Evolutionary conservation across 768 basidiomycete genomes (phyloP), one percentile per base, ranked within the genome.

Genomic region (Leccinellum albellum): DNA sequence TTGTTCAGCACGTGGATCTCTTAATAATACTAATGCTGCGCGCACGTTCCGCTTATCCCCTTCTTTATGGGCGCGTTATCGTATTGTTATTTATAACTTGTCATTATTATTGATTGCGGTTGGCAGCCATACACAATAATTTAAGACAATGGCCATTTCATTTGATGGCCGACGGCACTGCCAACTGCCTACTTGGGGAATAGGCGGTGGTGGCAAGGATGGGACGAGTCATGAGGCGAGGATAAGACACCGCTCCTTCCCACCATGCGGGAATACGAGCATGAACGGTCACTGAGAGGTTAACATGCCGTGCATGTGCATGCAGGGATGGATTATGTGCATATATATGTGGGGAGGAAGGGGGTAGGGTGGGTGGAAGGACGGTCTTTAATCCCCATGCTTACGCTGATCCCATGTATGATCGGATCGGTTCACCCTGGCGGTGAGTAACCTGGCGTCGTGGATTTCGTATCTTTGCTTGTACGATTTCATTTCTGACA

Each of bases 1-100:
- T 87, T 48, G 85, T 81, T 17, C 84, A 84, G 61, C 87, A 83
- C 60, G 85, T 26, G 58, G 85, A 57, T 69, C 73, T 21, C 65
- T 85, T 31, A 83, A 87, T 66, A 86, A 89, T 64, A 75, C 73
- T 50, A 21, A 42, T 21, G 40, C 40, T 42, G 40, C 40, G 66
- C 82, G 69, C 87, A 87, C 70, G 81, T 85, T 59, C 61, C 24
- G 80, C 76, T 42, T 60, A 53, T 44, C 53, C 58, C 20, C 24
- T 35, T 33, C 24, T 35, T 51, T 49, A 20, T 26, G 47, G n/a
- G 45, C 37, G 13, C 60, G 44, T 52, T 59, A 35, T 26, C 51
- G 37, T 49, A 60, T 42, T 20, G 20, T 12, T 40, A 42, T 48
- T 51, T 51, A 59, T 55, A 28, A 45, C 50, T 37, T 42, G 24